Conservation (phyloP, 768 basidiomycete species). For the Pisolithus orientalis region DNA sequence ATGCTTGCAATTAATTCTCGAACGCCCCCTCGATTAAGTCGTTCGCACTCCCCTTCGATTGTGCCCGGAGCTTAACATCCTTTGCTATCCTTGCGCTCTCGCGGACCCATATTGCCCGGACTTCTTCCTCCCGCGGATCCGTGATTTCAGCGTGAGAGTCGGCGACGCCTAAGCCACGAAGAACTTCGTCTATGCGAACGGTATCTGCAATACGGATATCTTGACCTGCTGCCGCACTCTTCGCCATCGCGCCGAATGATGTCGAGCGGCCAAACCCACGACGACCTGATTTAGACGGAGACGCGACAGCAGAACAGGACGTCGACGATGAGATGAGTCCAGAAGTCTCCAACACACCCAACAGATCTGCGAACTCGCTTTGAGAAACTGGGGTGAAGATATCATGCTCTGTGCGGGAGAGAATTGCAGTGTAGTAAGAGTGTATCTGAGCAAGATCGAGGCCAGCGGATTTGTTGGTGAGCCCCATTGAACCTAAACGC, state of each 20-base stretch:
- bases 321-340: conserved; percentile 48
- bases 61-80: conserved; percentile 24
- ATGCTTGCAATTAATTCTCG: background rate
- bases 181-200: conserved; percentile 59
- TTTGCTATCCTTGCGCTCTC: conserved; percentile 33
- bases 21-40: background rate
- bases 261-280: conserved; percentile 49
- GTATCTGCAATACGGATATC: conserved; percentile 52
- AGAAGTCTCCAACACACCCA: conserved; percentile 66
- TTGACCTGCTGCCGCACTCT: conserved; percentile 29
- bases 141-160: conserved; percentile 11
- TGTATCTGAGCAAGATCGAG: conserved; percentile 61
- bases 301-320: conserved; percentile 25
- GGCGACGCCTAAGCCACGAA: conserved; percentile 59
- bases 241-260: conserved; percentile 43
- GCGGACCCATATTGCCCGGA: conserved; percentile 35
- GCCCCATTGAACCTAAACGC: conserved; percentile 36
- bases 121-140: conserved; percentile 40
- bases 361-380: conserved; percentile 70
- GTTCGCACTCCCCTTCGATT: background rate
- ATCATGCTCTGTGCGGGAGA: conserved; percentile 49
- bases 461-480: conserved; percentile 22
- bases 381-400: conserved; percentile 62
- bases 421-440: conserved; percentile 53
- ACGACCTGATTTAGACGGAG: conserved; percentile 43